Conservation (phyloP, 2,329 filamentous ascomycete species). For the Hypoxylon sp. region DNA sequence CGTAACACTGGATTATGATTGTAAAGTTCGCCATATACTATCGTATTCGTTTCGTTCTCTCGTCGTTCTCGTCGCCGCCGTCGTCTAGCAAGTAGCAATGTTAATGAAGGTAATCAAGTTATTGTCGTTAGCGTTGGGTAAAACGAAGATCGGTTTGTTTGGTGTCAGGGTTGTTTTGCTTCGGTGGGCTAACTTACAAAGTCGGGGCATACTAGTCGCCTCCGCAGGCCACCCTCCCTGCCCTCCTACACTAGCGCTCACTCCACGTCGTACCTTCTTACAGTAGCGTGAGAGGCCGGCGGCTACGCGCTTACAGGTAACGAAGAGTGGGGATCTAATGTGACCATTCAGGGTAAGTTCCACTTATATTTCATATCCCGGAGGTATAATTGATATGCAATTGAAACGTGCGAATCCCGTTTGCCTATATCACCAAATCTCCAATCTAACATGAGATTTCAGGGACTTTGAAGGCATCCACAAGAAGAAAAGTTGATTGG, state of each 20-base stretch:
- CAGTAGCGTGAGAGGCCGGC: conserved; percentile 42
- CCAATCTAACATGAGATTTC: conserved; percentile 1
- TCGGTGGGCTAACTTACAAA: conserved; percentile 22
- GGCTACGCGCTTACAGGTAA: conserved; percentile 47
- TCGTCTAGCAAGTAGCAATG: conserved; percentile 8
- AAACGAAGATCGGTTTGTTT: conserved; percentile 23
- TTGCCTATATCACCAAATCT: conserved; percentile 8
- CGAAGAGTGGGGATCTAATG: conserved; percentile 10
- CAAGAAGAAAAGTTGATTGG: not conserved
- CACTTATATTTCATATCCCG: conserved; percentile 22
- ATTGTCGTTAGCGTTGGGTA: conserved; percentile 18
- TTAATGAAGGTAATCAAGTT: conserved; percentile 8
- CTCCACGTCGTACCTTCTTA: conserved; percentile 35
- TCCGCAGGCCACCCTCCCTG: conserved; percentile 15
- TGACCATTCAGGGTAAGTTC: conserved; percentile 31
- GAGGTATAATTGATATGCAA: not conserved
- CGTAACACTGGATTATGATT: conserved; percentile 6
- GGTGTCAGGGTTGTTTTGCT: conserved; percentile 32
- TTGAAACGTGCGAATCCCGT: not conserved
- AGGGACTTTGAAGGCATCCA: not conserved
- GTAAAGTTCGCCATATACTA: conserved; percentile 1
- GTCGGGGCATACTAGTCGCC: conserved; percentile 19
- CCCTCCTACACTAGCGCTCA: conserved; percentile 19
- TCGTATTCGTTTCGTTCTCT: not conserved
- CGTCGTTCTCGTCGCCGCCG: conserved; percentile 7